A percentile compares a stretch with the other conserved stretches of the same genome.
These are phyloP conservation scores for Candida nanaspora DNA, from an alignment of 805 yeast species.

Conservation along the genomic window DNA sequence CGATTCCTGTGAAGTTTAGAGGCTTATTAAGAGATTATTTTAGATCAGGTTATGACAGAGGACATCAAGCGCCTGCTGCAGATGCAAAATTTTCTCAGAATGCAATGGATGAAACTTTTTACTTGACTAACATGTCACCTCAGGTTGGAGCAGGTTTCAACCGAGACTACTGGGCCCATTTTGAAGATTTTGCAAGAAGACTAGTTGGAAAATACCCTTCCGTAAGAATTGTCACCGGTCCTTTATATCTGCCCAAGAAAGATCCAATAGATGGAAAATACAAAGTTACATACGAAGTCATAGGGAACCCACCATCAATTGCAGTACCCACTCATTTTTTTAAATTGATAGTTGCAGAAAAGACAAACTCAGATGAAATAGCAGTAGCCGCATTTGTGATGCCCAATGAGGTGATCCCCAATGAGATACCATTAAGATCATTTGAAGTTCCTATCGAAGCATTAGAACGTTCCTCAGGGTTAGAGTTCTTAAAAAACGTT, in stretches of 20 bases:
- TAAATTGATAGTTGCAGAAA: conserved; percentile 84
- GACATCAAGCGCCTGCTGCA: conserved; percentile 98
- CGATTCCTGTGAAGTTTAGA: conserved; percentile 69
- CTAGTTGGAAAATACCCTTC: conserved; percentile 63
- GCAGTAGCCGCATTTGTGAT: conserved; percentile 90
- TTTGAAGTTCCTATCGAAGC: conserved; percentile 91
- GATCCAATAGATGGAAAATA: conserved; percentile 74
- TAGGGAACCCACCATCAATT: conserved; percentile 92
- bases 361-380: conserved; percentile 34
- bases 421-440: conserved; percentile 57
- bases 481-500: conserved; percentile 67
- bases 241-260: conserved; percentile 76
- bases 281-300: conserved; percentile 81
- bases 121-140: conserved; percentile 85
- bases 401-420: conserved; percentile 79
- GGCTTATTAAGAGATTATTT: conserved; percentile 79
- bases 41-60: conserved; percentile 93
- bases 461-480: conserved; percentile 78
- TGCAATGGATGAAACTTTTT: conserved; percentile 95
- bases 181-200: conserved; percentile 81
- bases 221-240: conserved; percentile 90
- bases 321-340: conserved; percentile 98
- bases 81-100: conserved; percentile 84
- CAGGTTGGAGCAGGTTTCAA: conserved; percentile 98
- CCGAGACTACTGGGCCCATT: conserved; percentile 96